These are phyloP conservation scores for Elongisporangium prolatum DNA, from an alignment of 352 stramenopile genomes.

Conservation along the genomic window DNA sequence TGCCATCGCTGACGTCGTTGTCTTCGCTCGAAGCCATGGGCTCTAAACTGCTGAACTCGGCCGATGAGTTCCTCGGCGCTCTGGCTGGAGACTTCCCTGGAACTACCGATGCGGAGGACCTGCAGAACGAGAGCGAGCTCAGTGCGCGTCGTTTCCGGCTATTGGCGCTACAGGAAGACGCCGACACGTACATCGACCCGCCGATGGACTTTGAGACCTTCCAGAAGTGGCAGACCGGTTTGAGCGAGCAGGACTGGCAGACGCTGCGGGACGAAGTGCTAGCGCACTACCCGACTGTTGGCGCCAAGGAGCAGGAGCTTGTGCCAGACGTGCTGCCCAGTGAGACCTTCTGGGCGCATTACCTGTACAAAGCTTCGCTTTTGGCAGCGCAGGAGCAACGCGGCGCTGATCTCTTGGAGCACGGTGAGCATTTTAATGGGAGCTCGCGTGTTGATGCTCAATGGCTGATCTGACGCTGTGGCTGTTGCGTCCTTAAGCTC, in stretches of 20 bases:
- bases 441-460: not conserved
- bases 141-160: constrained; percentile 53
- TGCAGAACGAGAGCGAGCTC: constrained; percentile 27
- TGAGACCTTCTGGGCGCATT: constrained; percentile 63
- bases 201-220: constrained; percentile 59
- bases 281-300: constrained; percentile 56
- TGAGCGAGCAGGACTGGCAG: constrained; percentile 25
- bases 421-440: constrained; percentile 25
- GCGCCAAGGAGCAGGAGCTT: constrained; percentile 48
- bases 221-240: constrained; percentile 46
- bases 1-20: constrained; percentile 22
- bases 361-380: constrained; percentile 73
- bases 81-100: constrained; percentile 29
- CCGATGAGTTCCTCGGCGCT: constrained; percentile 55
- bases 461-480: constrained; percentile 2
- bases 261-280: constrained; percentile 51
- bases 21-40: constrained; percentile 52
- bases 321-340: constrained; percentile 43
- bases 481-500: constrained; percentile 16
- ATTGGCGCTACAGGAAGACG: constrained; percentile 56
- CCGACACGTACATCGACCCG: constrained; percentile 55
- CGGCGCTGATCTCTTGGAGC: constrained; percentile 53
- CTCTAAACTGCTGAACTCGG: constrained; percentile 65
- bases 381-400: constrained; percentile 64
- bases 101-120: constrained; percentile 20